Evolutionary conservation across 129 eudicot species (phyloP), one percentile per base, ranked within the genome.

Genomic region (Mikania micrantha): DNA sequence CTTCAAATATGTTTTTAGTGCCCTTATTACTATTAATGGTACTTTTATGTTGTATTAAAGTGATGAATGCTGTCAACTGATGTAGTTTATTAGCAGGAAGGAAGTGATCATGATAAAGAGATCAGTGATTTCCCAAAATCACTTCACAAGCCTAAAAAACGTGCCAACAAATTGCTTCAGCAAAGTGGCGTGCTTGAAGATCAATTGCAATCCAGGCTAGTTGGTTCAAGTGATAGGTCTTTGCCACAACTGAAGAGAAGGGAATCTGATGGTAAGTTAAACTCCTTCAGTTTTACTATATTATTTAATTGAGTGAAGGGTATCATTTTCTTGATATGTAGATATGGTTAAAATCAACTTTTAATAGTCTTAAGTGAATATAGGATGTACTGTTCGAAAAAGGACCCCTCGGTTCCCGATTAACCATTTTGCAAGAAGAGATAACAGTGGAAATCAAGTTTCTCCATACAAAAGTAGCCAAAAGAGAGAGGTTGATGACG

Each of bases 321-420:
- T 48, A 25, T 48, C 54, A 19, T 48, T 48, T 4, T 48, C 11
- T 49, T 2, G 19, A 25, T 38, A 35, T 60, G 17, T 52, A 6
- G 50, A 17, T 64, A 10, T 73, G 29, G 41, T 73, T 65, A 60
- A 31, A 24, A 20, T 56, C 36, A 42, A 57, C 28, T 5, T 54
- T 5, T 66, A 22, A 56, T 66, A 16, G 53, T n/a, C 67, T 12
- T 9, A 11, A 75, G 47, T 36, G n/a, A 25, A 67, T 70, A 27
- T 65, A 79, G 82, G 83, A 32, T 67, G 71, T 70, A 79, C 80
- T 44, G 87, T 79, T 39, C 66, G 84, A 61, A 85, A 79, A 74
- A 82, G 91, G 79, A 85, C 91, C 21, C 87, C 91, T 7, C 87
- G 87, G 15, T 63, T 82, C 47, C 87, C 85, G 39, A 73, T 85